Evolutionary conservation across 1,139 yeast genomes (phyloP).

Genomic region (Kodamaea sp.): DNA sequence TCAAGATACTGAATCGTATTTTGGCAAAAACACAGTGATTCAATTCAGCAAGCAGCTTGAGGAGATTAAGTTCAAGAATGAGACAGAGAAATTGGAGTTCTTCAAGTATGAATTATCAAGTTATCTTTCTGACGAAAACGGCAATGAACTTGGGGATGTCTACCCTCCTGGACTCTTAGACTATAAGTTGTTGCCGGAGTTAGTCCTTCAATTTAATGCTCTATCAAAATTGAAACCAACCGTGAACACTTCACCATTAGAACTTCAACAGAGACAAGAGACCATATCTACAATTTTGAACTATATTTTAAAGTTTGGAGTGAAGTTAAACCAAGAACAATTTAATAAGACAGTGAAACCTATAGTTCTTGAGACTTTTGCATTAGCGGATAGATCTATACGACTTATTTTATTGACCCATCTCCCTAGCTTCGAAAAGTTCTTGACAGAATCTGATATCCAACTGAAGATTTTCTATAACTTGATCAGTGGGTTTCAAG

Average conservation of each 20-base stretch:
- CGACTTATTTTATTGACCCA: conserved; percentile 68
- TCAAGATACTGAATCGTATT: conserved; percentile 38
- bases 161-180: conserved; percentile 66
- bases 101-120: conserved; percentile 46
- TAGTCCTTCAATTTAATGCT: conserved; percentile 40
- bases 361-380: conserved; percentile 60
- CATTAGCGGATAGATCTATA: conserved; percentile 72
- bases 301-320: conserved; percentile 48
- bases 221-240: conserved; percentile 26
- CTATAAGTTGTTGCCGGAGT: conserved; percentile 66
- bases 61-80: conserved; percentile 52
- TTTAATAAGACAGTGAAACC: conserved; percentile 60
- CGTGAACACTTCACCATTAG: conserved; percentile 29
- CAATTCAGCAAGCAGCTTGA: conserved; percentile 49
- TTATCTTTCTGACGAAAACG: conserved; percentile 19
- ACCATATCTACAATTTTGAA: conserved; percentile 45
- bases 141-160: conserved; percentile 18
- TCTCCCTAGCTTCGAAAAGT: conserved; percentile 55
- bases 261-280: conserved; percentile 37
- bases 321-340: conserved; percentile 35
- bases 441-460: conserved; percentile 60
- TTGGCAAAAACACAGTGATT: conserved; percentile 48
- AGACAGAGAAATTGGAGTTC: conserved; percentile 53
- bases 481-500: conserved; percentile 78
- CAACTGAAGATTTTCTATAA: conserved; percentile 70